Conservation (phyloP, 768 basidiomycete genomes). For the Dentipellis fragilis region DNA sequence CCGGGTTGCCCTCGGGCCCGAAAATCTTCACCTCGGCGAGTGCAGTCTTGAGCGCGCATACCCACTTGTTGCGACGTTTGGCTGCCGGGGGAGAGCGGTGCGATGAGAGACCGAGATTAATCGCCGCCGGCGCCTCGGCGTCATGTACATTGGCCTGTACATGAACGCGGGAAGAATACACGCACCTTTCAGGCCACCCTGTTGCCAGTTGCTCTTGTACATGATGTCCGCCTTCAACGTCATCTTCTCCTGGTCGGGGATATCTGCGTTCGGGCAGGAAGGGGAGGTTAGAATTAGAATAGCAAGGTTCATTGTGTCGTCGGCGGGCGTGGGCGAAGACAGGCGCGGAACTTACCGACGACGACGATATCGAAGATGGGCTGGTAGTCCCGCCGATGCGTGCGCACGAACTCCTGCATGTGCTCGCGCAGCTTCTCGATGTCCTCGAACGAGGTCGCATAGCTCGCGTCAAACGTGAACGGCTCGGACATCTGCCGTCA, state of each 20-base stretch:
- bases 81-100: slow-evolving; percentile 21
- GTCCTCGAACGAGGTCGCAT: slow-evolving; percentile 70
- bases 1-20: slow-evolving; percentile 51
- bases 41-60: slow-evolving; percentile 72
- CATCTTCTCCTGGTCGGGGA: slow-evolving; percentile 75
- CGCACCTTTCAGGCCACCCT: slow-evolving; percentile 58
- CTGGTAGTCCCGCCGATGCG: slow-evolving; percentile 66
- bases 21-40: slow-evolving; percentile 64
- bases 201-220: slow-evolving; percentile 84
- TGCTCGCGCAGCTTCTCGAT: slow-evolving; percentile 64
- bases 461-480: slow-evolving; percentile 74
- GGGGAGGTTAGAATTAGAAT: neutral
- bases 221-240: slow-evolving; percentile 72
- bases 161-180: neutral
- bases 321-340: neutral
- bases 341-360: slow-evolving; percentile 31
- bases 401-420: slow-evolving; percentile 72
- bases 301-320: neutral
- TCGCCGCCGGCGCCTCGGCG: neutral
- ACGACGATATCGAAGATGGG: slow-evolving; percentile 67
- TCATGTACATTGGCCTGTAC: neutral
- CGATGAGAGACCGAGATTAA: neutral
- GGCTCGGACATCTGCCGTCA: slow-evolving; percentile 57
- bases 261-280: slow-evolving; percentile 34
- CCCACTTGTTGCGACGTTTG: slow-evolving; percentile 84